Base-by-base conservation (phyloP, 2,329 filamentous ascomycete species). In the Fusarium duplospermum region DNA sequence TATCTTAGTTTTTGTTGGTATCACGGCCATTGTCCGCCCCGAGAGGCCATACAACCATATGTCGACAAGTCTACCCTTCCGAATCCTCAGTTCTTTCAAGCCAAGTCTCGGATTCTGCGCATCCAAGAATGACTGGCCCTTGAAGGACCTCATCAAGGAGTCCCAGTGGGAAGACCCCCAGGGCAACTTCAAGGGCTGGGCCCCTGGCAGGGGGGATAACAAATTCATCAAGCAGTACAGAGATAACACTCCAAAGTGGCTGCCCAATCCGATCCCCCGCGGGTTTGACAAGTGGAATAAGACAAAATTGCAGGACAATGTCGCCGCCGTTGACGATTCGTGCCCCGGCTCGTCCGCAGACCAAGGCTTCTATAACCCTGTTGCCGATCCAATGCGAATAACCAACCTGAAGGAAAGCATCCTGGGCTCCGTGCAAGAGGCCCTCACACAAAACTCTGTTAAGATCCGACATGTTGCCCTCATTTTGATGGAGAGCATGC, bases 381-480 rank as follows among this genome's bases (percentile, higher is more conserved):
- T 76, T 2, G 68, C 77, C 11, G 84, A 86, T 52, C 84, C 84
- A 1, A 73, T 86, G 64, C 83, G 82, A 57, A 81, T 85, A 38
- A 80, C 82, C 6, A 86, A 86, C 58, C 76, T 83, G 6, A 62
- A 82, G 5, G 71, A 82, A 16, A 74, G 75, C 1, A 70, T 85
- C 16, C 66, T 83, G 4, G 66, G 76, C 9, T 69, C 70, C 0
- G 73, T 83, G 2, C 69, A 76, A 40, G 67, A 75, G 50, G 75
- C 69, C 10, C 68, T 83, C 2, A 67, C 68, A 2, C 71, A 76
- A 6, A 73, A 64, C 33, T 72, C 71, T 20, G 76, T 85, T 16
- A 81, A 81, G 45, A 85, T 86, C 57, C 84, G 84, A 63, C 84
- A 86, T 60, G 75, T 86, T n/a, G 78, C 86, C 47, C 73, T 86